These are phyloP conservation scores for Xylaria intraflava DNA, from an alignment of 495 filamentous ascomycete genomes.

Conservation along the genomic window DNA sequence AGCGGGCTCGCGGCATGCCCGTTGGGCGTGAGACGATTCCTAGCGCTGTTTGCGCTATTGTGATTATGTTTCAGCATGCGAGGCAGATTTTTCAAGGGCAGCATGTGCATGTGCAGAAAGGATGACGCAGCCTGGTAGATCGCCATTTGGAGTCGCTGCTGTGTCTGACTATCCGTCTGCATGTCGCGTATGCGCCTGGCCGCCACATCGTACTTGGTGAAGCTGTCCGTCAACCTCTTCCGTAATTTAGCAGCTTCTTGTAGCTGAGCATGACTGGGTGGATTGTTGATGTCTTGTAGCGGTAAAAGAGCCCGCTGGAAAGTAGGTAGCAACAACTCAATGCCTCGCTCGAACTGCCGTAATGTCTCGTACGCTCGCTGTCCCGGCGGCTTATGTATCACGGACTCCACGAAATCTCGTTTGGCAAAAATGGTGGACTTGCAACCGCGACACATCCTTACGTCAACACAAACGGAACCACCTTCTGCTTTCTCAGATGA, in stretches of 20 bases:
- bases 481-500: slow-evolving; percentile 29
- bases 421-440: slow-evolving; percentile 75
- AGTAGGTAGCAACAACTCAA: slow-evolving; percentile 72
- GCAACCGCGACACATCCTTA: slow-evolving; percentile 91
- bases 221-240: slow-evolving; percentile 84
- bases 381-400: slow-evolving; percentile 62
- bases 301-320: slow-evolving; percentile 75
- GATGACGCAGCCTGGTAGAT: slow-evolving; percentile 76
- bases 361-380: slow-evolving; percentile 82
- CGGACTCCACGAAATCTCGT: slow-evolving; percentile 69
- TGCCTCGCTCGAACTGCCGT: slow-evolving; percentile 82
- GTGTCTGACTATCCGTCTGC: slow-evolving; percentile 61
- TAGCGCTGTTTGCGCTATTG: slow-evolving; percentile 42
- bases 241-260: slow-evolving; percentile 85
- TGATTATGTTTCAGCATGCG: slow-evolving; percentile 62
- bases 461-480: slow-evolving; percentile 60
- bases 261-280: slow-evolving; percentile 68
- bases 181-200: slow-evolving; percentile 77
- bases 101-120: slow-evolving; percentile 87
- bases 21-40: slow-evolving; percentile 33
- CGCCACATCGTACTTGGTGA: slow-evolving; percentile 81
- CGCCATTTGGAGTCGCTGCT: slow-evolving; percentile 71
- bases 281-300: slow-evolving; percentile 35
- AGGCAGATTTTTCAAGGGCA: slow-evolving; percentile 81
- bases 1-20: slow-evolving; percentile 33